A percentile compares a stretch with the other conserved stretches of the same genome.
Evolutionary conservation across 495 filamentous ascomycete genomes (phyloP).

Genomic region (Xylaria venustula): DNA sequence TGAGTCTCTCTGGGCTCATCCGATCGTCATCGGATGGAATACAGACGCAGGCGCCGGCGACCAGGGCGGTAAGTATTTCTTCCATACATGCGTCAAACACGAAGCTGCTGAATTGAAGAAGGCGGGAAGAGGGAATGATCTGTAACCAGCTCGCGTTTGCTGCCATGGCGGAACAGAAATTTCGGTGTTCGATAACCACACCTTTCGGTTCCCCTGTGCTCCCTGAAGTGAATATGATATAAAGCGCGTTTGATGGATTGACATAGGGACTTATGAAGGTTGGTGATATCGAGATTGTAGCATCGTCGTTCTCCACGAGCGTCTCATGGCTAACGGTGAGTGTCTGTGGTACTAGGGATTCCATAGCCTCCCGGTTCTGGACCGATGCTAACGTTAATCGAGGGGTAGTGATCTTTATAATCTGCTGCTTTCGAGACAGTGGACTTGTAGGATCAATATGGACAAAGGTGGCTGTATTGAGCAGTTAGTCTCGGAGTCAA

Average conservation of each 20-base stretch:
- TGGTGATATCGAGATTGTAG: constrained; percentile 47
- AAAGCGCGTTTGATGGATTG: constrained; percentile 34
- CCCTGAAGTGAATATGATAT: constrained; percentile 37
- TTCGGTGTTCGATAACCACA: constrained; percentile 47
- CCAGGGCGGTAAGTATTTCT: constrained; percentile 54
- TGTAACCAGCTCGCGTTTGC: constrained; percentile 33
- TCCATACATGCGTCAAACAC: constrained; percentile 56
- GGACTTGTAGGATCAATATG: constrained; percentile 8
- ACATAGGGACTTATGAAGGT: not conserved
- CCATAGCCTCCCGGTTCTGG: not conserved
- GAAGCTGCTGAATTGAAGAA: constrained; percentile 57
- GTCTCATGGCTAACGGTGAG: constrained; percentile 30
- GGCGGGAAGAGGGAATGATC: constrained; percentile 35
- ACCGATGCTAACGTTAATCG: constrained; percentile 7
- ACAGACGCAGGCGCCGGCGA: constrained; percentile 29
- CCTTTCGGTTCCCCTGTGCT: constrained; percentile 31
- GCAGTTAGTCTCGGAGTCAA: not conserved
- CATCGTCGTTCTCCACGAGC: constrained; percentile 16
- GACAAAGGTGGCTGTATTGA: not conserved
- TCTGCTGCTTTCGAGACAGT: not conserved
- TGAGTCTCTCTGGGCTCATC: constrained; percentile 1
- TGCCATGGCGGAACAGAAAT: constrained; percentile 33
- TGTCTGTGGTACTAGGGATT: constrained; percentile 22
- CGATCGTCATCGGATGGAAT: constrained; percentile 18
- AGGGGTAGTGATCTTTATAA: not conserved